Evolutionary conservation across 345 rosid genomes (phyloP).

Genomic region (Leavenworthia alabamica): DNA sequence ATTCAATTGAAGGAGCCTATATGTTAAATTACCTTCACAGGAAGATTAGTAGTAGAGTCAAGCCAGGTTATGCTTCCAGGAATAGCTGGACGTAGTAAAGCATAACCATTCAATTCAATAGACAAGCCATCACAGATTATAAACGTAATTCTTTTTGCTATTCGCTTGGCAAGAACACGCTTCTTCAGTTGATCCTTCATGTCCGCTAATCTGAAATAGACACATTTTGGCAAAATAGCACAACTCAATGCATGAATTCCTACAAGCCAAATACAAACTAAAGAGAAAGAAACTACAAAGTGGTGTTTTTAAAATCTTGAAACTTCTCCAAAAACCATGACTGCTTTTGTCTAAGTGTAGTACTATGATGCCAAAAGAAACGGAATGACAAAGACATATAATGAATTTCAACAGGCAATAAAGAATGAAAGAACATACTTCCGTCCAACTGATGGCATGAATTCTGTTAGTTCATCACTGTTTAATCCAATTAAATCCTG

Average conservation of each 20-base stretch:
- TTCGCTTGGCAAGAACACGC: conserved; percentile 73
- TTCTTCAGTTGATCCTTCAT: conserved; percentile 87
- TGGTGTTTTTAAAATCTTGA: not conserved
- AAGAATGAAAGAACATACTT: conserved; percentile 39
- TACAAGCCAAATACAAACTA: not conserved
- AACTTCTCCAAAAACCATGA: conserved; percentile 5
- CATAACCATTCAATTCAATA: conserved; percentile 73
- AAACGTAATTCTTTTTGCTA: conserved; percentile 58
- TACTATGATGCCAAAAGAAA: not conserved
- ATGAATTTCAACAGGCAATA: not conserved
- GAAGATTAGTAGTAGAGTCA: conserved; percentile 86
- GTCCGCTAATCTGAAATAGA: conserved; percentile 61
- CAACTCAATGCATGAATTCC: not conserved
- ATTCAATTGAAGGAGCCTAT: not conserved
- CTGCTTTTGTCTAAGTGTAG: not conserved
- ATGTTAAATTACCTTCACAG: conserved; percentile 56
- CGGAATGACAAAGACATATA: not conserved
- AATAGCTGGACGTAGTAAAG: conserved; percentile 70
- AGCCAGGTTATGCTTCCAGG: conserved; percentile 91
- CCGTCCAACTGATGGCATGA: conserved; percentile 57
- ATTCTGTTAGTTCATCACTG: conserved; percentile 51
- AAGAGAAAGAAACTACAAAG: not conserved
- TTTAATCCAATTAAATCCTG: conserved; percentile 82
- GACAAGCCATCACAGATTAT: conserved; percentile 54
- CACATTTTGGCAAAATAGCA: conserved; percentile 2